Percentiles rank a stretch among this genome's conserved stretches.
phyloP scores from a whole-genome alignment of 2,329 filamentous ascomycete species.

The Waltergamsia citrina region DNA sequence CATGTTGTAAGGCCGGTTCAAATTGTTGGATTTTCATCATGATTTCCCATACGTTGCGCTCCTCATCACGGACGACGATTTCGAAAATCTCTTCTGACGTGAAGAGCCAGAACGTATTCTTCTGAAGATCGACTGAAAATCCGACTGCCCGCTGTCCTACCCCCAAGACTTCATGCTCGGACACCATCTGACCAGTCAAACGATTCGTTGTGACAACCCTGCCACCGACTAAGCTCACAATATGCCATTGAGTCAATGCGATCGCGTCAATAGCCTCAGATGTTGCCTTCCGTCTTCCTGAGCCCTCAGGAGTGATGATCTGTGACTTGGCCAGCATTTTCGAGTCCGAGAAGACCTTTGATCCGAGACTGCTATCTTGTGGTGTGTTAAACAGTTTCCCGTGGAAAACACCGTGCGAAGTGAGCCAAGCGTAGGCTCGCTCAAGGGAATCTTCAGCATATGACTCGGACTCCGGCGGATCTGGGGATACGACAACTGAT shows the following conservation, averaged over 20 bases:
- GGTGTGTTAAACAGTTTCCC: slow-evolving; percentile 64
- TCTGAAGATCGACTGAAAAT: slow-evolving; percentile 80
- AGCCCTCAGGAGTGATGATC: slow-evolving; percentile 58
- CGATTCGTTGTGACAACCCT: slow-evolving; percentile 79
- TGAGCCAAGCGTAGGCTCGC: slow-evolving; percentile 83
- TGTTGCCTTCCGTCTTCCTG: slow-evolving; percentile 53
- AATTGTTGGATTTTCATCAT: slow-evolving; percentile 83
- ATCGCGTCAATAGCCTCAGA: slow-evolving; percentile 71
- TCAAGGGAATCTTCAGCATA: slow-evolving; percentile 56
- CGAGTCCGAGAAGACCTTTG: slow-evolving; percentile 67
- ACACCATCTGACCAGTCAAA: slow-evolving; percentile 75
- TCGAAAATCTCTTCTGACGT: slow-evolving; percentile 88
- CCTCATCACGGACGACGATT: slow-evolving; percentile 82
- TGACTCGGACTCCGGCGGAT: slow-evolving; percentile 45
- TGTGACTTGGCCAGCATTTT: slow-evolving; percentile 68
- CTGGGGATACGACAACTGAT: slow-evolving; percentile 68
- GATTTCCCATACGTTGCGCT: slow-evolving; percentile 89
- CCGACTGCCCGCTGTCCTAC: slow-evolving; percentile 72
- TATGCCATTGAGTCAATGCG: slow-evolving; percentile 87
- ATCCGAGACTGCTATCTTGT: slow-evolving; percentile 52
- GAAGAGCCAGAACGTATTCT: slow-evolving; percentile 97
- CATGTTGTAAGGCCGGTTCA: slow-evolving; percentile 78
- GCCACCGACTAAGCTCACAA: slow-evolving; percentile 73
- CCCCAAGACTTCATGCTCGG: slow-evolving; percentile 79
- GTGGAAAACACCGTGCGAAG: slow-evolving; percentile 76